Percentiles rank a stretch among this genome's conserved stretches.
Conservation (phyloP, 2,329 filamentous ascomycete genomes). For the Aspergillus calidoustus region DNA sequence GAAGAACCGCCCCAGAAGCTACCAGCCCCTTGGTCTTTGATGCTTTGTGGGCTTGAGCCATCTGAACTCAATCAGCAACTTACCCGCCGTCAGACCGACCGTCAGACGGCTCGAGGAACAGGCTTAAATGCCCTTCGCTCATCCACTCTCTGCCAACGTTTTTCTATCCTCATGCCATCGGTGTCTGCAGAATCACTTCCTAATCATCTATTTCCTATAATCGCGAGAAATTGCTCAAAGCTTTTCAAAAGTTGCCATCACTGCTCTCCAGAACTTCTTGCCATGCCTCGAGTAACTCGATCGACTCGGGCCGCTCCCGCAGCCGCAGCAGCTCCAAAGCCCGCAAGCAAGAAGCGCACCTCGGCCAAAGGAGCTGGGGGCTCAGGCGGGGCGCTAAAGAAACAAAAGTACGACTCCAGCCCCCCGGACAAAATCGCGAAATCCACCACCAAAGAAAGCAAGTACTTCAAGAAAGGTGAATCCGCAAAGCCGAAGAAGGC, state of each 20-base stretch:
- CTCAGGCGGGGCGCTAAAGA: conserved; percentile 35
- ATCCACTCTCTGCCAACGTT: background rate
- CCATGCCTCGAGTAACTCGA: conserved; percentile 44
- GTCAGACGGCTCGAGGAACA: conserved; percentile 17
- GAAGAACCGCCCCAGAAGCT: conserved; percentile 32
- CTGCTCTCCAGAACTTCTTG: conserved; percentile 4
- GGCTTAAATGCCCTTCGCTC: conserved; percentile 15
- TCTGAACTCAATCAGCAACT: conserved; percentile 28
- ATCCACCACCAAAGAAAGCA: conserved; percentile 54
- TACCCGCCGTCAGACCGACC: conserved; percentile 20
- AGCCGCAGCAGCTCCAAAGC: conserved; percentile 32
- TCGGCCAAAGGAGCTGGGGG: conserved; percentile 36
- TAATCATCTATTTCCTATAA: background rate
- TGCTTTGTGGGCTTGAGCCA: conserved; percentile 25
- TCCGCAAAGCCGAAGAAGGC: conserved; percentile 37
- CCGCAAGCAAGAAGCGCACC: conserved; percentile 41
- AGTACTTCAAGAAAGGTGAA: conserved; percentile 54
- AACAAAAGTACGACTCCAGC: conserved; percentile 34
- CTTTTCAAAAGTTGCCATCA: background rate
- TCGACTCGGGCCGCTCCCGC: conserved; percentile 43
- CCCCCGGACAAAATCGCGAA: conserved; percentile 28
- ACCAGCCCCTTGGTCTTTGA: conserved; percentile 31
- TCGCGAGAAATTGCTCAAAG: background rate
- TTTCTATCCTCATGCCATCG: conserved; percentile 15
- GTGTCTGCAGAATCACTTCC: conserved; percentile 7